Evolutionary conservation across 768 basidiomycete species (phyloP).

Genomic region (Russula ochroleuca): DNA sequence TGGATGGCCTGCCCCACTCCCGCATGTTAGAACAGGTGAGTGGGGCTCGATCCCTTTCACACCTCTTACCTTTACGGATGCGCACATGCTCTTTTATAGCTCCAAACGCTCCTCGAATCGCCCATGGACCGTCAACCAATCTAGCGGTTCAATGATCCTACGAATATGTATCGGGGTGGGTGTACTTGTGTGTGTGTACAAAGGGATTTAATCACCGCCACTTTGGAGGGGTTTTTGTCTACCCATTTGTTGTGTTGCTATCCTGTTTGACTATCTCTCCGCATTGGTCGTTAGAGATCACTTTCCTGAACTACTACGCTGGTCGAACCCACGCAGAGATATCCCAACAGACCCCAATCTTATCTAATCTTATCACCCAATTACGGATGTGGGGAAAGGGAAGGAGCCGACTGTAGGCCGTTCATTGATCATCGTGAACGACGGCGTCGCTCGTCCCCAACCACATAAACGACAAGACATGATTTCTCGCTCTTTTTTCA

Average conservation of each 20-base stretch:
- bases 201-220: neutral
- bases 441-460: neutral
- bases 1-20: conserved; percentile 20
- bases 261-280: conserved; percentile 15
- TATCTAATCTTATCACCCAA: neutral
- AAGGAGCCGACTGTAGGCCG: neutral
- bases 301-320: neutral
- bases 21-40: conserved; percentile 25
- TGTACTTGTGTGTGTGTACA: neutral
- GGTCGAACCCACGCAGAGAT: neutral
- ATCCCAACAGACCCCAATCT: neutral
- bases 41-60: neutral
- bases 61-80: neutral
- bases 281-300: conserved; percentile 1
- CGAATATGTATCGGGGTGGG: neutral
- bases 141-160: neutral
- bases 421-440: neutral
- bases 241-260: conserved; percentile 19
- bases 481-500: conserved; percentile 10
- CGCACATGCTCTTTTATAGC: neutral
- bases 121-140: conserved; percentile 20
- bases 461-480: conserved; percentile 1
- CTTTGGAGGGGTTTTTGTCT: neutral
- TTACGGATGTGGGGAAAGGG: neutral
- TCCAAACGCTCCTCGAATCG: conserved; percentile 21